A percentile compares a stretch with the other conserved stretches of the same genome.
Evolutionary conservation across 116 monocot genomes (phyloP).

Genomic region (Trichopus zeylanicus): DNA sequence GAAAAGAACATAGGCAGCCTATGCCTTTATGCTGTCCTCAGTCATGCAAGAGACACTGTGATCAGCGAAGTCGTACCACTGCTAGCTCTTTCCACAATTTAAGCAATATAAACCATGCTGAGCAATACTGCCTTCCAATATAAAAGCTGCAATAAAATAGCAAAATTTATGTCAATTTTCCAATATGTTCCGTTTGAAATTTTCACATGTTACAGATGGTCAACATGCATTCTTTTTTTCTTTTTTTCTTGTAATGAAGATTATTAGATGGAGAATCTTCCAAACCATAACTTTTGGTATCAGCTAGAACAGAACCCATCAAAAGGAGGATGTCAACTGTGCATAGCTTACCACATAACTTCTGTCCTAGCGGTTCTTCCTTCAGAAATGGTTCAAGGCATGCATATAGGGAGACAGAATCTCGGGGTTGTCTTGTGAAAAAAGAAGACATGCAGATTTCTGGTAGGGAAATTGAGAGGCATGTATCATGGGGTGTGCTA

Average conservation of each 20-base stretch:
- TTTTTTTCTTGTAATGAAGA: no score
- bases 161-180: background rate
- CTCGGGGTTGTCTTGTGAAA: conserved; percentile 44
- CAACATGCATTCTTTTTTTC: no score
- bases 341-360: conserved; percentile 82
- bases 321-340: background rate
- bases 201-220: no score
- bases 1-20: conserved; percentile 71
- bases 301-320: background rate
- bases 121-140: no score
- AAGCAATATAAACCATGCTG: no score
- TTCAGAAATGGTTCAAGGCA: conserved; percentile 91
- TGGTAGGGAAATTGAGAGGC: conserved; percentile 49
- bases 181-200: no score
- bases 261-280: no score
- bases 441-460: conserved; percentile 57
- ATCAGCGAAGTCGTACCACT: conserved; percentile 67
- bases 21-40: conserved; percentile 43
- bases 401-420: conserved; percentile 65
- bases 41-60: conserved; percentile 26
- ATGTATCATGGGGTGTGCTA: conserved; percentile 41
- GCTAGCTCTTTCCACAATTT: no score
- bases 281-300: no score
- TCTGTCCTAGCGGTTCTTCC: conserved; percentile 94
- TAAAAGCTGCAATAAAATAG: background rate